Evolutionary conservation across 2,329 filamentous ascomycete species (phyloP), one percentile per base, ranked within the genome.

Genomic region (Diaporthe capsici): DNA sequence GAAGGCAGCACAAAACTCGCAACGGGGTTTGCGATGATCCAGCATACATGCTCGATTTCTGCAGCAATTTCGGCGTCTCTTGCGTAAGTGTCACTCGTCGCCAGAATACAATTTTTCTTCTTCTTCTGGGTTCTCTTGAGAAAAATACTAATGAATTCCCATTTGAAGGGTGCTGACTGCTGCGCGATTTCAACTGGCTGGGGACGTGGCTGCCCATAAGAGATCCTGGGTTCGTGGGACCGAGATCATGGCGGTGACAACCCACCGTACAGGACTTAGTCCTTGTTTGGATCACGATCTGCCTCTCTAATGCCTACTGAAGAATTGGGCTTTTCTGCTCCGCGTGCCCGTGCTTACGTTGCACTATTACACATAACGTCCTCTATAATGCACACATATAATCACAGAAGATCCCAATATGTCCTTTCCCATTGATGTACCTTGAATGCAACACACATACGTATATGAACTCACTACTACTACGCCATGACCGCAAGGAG

Each of bases 1-100:
- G 42, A n/a, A 67, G 42, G 42, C 61, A 67, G 22, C 61, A 67
- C 42, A 67, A 20, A 17, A 49, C 61, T 49, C 61, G 61, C 17
- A 67, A 67, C 10, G 42, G 20, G 0, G 42, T 67, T 2, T 67
- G 61, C 28, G 42, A 67, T 7, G 28, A 67, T 2, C 61, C 42
- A 22, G 42, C 61, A 5, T 67, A 67, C 28, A 47, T 49, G 61
- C 42, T 67, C 1, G 42, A 49, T n/a, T 49, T 49, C 61, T 67
- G 61, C 42, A 67, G 28, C 12, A 67, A 34, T 20, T 67, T 67
- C n/a, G 61, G 61, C 2, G 61, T 49, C 31, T 22, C 25, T 10
- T 67, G 42, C 9, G 42, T 49, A 49, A 34, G 28, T 49, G 17
- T 12, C 2, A 15, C 2, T 47, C 12, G 4, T 13, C 28, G 9